Conservation (phyloP, 345 rosid genomes). For the Trapa bicornis region DNA sequence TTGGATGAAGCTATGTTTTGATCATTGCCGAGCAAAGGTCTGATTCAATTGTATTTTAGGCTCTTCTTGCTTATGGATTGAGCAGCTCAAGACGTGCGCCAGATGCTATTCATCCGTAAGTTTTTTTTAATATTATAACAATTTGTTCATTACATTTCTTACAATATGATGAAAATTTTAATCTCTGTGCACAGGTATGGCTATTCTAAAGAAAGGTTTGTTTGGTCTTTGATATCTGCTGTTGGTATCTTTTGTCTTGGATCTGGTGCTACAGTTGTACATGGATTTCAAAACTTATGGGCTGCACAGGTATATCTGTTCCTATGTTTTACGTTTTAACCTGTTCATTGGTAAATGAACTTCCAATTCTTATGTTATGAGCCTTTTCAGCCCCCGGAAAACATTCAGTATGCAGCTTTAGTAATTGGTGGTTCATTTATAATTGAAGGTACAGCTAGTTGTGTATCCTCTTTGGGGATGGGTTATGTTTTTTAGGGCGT, state of each 20-base stretch:
- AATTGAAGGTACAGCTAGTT: conserved; percentile 56
- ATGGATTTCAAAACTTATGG: conserved; percentile 92
- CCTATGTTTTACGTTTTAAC: conserved; percentile 2
- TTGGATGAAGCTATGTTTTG: neutral
- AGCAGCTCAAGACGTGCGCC: conserved; percentile 98
- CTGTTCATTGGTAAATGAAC: neutral
- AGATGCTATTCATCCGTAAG: conserved; percentile 97
- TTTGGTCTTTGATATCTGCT: conserved; percentile 99
- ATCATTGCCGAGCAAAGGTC: conserved; percentile 18
- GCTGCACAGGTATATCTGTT: conserved; percentile 38
- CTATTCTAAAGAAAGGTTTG: conserved; percentile 95
- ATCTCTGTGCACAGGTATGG: conserved; percentile 56
- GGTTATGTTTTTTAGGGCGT: neutral
- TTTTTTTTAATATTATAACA: neutral
- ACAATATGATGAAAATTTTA: conserved; percentile 8
- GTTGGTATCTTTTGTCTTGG: conserved; percentile 99
- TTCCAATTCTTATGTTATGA: neutral
- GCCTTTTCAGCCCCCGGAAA: conserved; percentile 60
- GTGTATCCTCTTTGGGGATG: neutral
- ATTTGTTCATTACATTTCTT: neutral
- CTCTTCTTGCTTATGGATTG: conserved; percentile 91
- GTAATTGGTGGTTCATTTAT: conserved; percentile 89
- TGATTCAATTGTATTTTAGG: conserved; percentile 47
- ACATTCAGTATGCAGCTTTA: conserved; percentile 79
- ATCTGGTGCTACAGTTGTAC: conserved; percentile 89